These are phyloP conservation scores for Pezizomycotina sp. DNA, from an alignment of 2,329 filamentous ascomycete species.

Conservation along the genomic window DNA sequence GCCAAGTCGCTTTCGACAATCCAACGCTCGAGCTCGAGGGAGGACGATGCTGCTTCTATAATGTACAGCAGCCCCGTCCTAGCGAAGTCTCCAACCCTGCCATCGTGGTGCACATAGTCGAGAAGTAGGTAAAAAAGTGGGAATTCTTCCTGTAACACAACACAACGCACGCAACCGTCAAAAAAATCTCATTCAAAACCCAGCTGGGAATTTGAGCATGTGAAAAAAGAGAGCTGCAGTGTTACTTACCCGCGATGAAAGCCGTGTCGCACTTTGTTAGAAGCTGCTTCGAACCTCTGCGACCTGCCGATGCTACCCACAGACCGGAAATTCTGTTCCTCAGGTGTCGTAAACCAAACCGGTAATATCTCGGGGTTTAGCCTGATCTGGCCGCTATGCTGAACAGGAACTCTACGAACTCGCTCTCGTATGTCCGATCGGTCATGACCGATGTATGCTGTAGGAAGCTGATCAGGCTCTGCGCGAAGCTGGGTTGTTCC, in stretches of 20 bases:
- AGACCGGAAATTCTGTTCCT: conserved; percentile 30
- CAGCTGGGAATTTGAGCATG: conserved; percentile 1
- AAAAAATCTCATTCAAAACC: background rate
- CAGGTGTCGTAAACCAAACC: conserved; percentile 67
- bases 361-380: conserved; percentile 72
- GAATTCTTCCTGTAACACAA: conserved; percentile 53
- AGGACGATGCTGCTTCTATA: conserved; percentile 79
- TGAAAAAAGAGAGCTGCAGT: no score
- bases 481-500: conserved; percentile 69
- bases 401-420: conserved; percentile 84
- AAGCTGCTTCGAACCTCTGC: conserved; percentile 64
- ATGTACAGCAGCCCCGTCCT: conserved; percentile 87
- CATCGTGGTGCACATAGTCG: conserved; percentile 92
- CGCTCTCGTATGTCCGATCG: conserved; percentile 64
- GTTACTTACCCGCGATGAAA: no score
- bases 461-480: conserved; percentile 72
- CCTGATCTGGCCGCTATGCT: conserved; percentile 88
- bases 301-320: conserved; percentile 31
- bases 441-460: conserved; percentile 61
- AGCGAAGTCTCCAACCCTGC: conserved; percentile 87
- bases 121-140: conserved; percentile 89
- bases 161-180: conserved; percentile 20
- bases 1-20: conserved; percentile 92
- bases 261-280: conserved; percentile 44
- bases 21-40: conserved; percentile 75